Conservation (phyloP, 768 basidiomycete genomes). For the Pleurotus eryngii region DNA sequence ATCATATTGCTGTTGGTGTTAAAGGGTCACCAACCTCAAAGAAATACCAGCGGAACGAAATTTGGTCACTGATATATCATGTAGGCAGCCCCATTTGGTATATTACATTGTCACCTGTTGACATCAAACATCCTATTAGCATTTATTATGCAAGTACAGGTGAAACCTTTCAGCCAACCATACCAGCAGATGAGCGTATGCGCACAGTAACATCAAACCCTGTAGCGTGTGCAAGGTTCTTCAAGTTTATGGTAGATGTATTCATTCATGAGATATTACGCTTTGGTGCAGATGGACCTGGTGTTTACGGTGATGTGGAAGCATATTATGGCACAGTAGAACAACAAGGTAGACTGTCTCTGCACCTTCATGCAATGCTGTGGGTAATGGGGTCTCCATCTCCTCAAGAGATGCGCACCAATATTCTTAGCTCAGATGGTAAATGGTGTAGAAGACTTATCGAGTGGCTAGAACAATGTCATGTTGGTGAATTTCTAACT, state of each 20-base stretch:
- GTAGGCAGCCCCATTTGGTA: too few species aligned
- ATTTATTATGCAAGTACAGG: not conserved
- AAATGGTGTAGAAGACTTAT: constrained; percentile 19
- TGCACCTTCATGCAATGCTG: not conserved
- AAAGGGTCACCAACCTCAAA: constrained; percentile 17
- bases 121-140: too few species aligned
- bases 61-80: not conserved
- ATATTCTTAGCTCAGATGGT: not conserved
- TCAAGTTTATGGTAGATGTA: not conserved
- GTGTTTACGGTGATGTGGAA: not conserved
- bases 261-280: not conserved
- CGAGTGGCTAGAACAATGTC: constrained; percentile 26
- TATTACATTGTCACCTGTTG: too few species aligned
- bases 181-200: not conserved
- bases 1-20: constrained; percentile 29
- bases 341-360: not conserved
- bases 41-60: not conserved
- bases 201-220: not conserved
- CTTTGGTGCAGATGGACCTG: not conserved
- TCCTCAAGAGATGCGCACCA: not conserved
- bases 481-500: constrained; percentile 27
- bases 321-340: not conserved
- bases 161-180: not conserved
- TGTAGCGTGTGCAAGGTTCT: too few species aligned
- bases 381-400: not conserved